Percentiles rank a stretch among this genome's conserved stretches.
phyloP scores from a whole-genome alignment of 2,329 filamentous ascomycete genomes.

The Aspergillus sp. region DNA sequence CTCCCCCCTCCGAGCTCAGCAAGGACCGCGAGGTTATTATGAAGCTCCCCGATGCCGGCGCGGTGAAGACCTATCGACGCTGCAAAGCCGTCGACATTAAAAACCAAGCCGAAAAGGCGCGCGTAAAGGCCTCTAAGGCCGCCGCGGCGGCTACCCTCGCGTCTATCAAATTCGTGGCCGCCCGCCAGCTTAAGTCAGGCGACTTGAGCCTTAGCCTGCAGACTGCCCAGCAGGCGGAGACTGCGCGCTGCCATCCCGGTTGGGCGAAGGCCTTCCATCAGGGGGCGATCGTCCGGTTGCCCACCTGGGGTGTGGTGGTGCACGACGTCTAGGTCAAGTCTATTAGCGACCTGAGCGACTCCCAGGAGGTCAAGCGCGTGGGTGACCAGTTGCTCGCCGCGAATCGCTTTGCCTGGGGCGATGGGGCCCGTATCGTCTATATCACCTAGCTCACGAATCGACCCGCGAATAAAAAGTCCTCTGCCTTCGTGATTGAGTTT shows the following conservation, averaged over 20 bases:
- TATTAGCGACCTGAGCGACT: neutral
- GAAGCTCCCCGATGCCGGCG: too few species aligned
- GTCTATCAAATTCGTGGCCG: too few species aligned
- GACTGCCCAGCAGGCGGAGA: neutral
- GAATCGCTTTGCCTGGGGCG: neutral
- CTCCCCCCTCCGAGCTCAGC: too few species aligned
- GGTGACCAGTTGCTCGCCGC: neutral
- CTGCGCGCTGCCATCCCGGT: neutral
- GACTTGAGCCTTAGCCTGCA: neutral
- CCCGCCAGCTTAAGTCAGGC: neutral
- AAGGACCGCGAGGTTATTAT: too few species aligned
- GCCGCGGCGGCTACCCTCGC: too few species aligned
- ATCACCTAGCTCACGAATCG: neutral
- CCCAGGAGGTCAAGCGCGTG: neutral
- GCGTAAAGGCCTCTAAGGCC: too few species aligned
- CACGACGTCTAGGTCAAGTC: neutral
- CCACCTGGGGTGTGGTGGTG: neutral
- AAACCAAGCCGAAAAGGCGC: too few species aligned
- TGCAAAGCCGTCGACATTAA: too few species aligned
- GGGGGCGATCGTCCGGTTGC: neutral
- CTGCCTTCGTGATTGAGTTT: neutral
- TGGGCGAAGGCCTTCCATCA: neutral
- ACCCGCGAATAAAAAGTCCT: neutral
- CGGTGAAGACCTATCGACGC: too few species aligned
- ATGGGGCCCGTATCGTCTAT: neutral